A percentile compares a stretch with the other conserved stretches of the same genome.
Conservation (phyloP, 2,329 filamentous ascomycete species). For the Metarhizium brunneum region DNA sequence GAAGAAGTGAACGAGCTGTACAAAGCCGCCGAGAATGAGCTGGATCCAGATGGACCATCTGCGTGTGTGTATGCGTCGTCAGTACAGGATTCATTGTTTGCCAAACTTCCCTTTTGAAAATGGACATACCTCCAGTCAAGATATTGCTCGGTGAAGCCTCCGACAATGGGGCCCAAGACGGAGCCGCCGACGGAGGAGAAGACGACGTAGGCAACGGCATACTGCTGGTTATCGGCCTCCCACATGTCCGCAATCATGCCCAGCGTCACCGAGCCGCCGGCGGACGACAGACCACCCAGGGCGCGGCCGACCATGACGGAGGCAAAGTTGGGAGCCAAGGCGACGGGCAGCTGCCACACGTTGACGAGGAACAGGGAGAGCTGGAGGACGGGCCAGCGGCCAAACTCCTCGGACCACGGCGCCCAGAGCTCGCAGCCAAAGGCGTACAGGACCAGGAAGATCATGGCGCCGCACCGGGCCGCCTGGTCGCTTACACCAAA, state of each 20-base stretch:
- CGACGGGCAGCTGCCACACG: constrained; percentile 65
- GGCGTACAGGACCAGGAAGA: constrained; percentile 72
- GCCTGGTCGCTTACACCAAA: constrained; percentile 60
- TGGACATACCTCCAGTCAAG: constrained; percentile 51
- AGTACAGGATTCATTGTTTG: no score
- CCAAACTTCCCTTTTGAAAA: not conserved
- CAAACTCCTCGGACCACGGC: constrained; percentile 77
- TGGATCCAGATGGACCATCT: constrained; percentile 74
- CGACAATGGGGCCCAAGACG: constrained; percentile 68
- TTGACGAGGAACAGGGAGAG: constrained; percentile 67
- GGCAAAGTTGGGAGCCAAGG: constrained; percentile 62
- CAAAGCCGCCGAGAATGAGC: constrained; percentile 63
- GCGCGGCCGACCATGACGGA: constrained; percentile 61
- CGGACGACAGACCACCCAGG: constrained; percentile 60
- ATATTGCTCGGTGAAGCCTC: constrained; percentile 62
- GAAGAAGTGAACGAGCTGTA: constrained; percentile 58
- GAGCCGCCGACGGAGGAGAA: constrained; percentile 74
- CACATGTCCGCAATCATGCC: constrained; percentile 70
- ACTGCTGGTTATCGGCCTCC: constrained; percentile 62
- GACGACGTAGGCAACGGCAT: constrained; percentile 66
- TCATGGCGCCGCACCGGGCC: constrained; percentile 64
- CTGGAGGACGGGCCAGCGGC: constrained; percentile 68
- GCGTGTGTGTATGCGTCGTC: not conserved
- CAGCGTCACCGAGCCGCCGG: constrained; percentile 63
- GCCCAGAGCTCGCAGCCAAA: constrained; percentile 87